Evolutionary conservation across 2,329 filamentous ascomycete genomes (phyloP).

Genomic region (Phoma sp.): DNA sequence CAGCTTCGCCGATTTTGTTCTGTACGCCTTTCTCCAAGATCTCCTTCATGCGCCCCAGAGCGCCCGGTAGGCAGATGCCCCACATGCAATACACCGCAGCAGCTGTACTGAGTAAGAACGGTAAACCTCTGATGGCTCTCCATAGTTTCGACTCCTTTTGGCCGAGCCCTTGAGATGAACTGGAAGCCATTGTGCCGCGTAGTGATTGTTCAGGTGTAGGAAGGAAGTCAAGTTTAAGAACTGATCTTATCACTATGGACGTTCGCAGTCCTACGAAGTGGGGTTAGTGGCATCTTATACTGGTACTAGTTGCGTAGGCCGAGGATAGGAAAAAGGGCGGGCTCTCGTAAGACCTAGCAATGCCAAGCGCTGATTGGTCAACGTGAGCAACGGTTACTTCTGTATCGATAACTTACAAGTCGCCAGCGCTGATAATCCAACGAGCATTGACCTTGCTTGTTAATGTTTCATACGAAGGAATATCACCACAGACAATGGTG

Average conservation of each 20-base stretch:
- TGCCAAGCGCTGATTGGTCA: not conserved
- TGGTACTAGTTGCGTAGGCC: not conserved
- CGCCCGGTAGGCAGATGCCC: not conserved
- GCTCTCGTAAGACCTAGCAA: not conserved
- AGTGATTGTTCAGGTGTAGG: slow-evolving; percentile 17
- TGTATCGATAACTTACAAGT: slow-evolving; percentile 18
- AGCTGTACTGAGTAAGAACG: slow-evolving; percentile 16
- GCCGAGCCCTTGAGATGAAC: slow-evolving; percentile 22
- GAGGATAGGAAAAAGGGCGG: not conserved
- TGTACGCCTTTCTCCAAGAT: slow-evolving; percentile 13
- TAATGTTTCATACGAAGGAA: slow-evolving; percentile 22
- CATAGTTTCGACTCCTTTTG: slow-evolving; percentile 19
- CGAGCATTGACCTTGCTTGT: slow-evolving; percentile 20
- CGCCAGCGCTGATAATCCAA: slow-evolving; percentile 16
- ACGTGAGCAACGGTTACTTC: too few species aligned
- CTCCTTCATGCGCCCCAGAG: slow-evolving; percentile 5
- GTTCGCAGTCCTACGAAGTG: slow-evolving; percentile 6
- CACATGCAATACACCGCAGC: slow-evolving; percentile 18
- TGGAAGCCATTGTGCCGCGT: slow-evolving; percentile 23
- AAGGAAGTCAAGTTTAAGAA: slow-evolving; percentile 21
- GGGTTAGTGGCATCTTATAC: not conserved
- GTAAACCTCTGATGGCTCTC: slow-evolving; percentile 16
- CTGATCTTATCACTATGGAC: slow-evolving; percentile 17
- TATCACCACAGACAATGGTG: slow-evolving; percentile 7
- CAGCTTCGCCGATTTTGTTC: slow-evolving; percentile 15